Conservation (phyloP, 805 yeast genomes). For the Metschnikowia koreensis region DNA sequence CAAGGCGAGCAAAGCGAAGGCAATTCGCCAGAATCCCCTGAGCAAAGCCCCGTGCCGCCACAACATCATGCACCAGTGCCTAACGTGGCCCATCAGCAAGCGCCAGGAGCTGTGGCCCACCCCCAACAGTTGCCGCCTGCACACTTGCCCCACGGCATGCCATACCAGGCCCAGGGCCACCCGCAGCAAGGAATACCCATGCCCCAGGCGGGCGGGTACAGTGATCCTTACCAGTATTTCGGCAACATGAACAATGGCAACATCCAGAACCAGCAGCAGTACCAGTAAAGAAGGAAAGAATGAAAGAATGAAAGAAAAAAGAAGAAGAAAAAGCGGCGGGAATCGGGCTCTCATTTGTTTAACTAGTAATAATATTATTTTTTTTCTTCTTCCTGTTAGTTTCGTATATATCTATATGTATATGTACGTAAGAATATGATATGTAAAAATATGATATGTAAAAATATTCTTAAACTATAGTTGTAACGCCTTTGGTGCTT, state of each 20-base stretch:
- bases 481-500: not conserved
- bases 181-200: constrained; percentile 42
- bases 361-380: too few species aligned
- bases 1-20: constrained; percentile 55
- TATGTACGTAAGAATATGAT: too few species aligned
- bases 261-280: constrained; percentile 52
- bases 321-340: too few species aligned
- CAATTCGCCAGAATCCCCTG: constrained; percentile 40
- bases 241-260: constrained; percentile 51
- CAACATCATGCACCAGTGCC: constrained; percentile 24
- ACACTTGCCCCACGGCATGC: constrained; percentile 45
- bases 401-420: too few species aligned
- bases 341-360: too few species aligned
- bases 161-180: constrained; percentile 43
- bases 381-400: too few species aligned
- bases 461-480: not conserved
- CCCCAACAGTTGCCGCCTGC: constrained; percentile 36
- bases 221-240: constrained; percentile 63
- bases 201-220: constrained; percentile 50
- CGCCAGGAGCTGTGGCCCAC: constrained; percentile 25
- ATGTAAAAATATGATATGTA: too few species aligned
- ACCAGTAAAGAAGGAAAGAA: constrained; percentile 35
- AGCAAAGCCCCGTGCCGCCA: constrained; percentile 37
- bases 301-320: too few species aligned
- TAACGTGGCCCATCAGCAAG: constrained; percentile 21